A percentile compares a stretch with the other conserved stretches of the same genome.
These are phyloP conservation scores for Dinochytrium kinnereticum DNA, from an alignment of 371 early-diverging fungal genomes.

Conservation along the genomic window DNA sequence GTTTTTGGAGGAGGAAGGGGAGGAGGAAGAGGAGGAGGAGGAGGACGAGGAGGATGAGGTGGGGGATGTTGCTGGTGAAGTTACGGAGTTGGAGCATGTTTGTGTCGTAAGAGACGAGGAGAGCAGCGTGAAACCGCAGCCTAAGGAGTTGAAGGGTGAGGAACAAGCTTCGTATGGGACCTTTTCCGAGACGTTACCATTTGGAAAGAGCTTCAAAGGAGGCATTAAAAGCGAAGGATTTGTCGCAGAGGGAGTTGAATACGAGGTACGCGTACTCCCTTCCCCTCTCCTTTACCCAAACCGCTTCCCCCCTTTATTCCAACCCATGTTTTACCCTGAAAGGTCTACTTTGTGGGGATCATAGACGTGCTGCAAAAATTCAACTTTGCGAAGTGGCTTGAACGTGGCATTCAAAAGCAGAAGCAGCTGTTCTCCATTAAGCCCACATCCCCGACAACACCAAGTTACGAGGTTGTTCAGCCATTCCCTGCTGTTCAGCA, in stretches of 20 bases:
- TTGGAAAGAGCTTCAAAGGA: conserved; percentile 38
- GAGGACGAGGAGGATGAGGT: not conserved
- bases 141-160: not conserved
- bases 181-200: conserved; percentile 11
- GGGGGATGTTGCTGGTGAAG: no score
- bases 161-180: not conserved
- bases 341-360: conserved; percentile 63
- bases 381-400: conserved; percentile 62
- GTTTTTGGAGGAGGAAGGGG: conserved; percentile 3
- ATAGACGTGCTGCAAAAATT: conserved; percentile 67
- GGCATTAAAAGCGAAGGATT: conserved; percentile 38
- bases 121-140: no score
- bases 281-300: not conserved
- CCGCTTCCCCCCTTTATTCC: not conserved
- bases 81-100: no score
- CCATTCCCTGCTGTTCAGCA: no score
- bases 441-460: not conserved
- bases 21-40: conserved; percentile 5
- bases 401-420: conserved; percentile 56
- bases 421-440: conserved; percentile 11
- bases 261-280: conserved; percentile 40
- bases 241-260: conserved; percentile 21
- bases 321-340: not conserved
- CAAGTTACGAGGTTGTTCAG: not conserved
- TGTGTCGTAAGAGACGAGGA: no score